Evolutionary conservation across 2,329 filamentous ascomycete species (phyloP), one percentile per base, ranked within the genome.

Genomic region (Malbranchea zuffiana): DNA sequence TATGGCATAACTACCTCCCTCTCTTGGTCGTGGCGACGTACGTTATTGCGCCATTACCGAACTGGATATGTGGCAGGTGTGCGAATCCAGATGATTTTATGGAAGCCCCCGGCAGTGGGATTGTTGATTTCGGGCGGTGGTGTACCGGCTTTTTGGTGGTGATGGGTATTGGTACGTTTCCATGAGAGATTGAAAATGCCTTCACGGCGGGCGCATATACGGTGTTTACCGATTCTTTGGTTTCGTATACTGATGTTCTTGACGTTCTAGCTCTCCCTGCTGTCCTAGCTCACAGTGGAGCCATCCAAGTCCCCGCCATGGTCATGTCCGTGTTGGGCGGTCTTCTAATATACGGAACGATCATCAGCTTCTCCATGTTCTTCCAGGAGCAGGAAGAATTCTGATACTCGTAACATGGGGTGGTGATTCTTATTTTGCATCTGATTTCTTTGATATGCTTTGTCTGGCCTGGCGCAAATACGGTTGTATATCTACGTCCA

Each of bases 381-480:
- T 98, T 98, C 71, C 82, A 88, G 59, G 87, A 96, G 63, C 86
- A 96, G 59, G 82, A 93, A 56, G 90, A 96, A 52, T 98, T 96
- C 61, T 96, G 65, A 66, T 15, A n/a, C 13, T 15, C n/a, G n/a
- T 30, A 30, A 15, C n/a, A 11, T 15, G 16, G 16, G 27, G n/a
- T n/a, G n/a, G n/a, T n/a, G n/a, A n/a, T n/a, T n/a, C n/a, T n/a
- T n/a, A n/a, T n/a, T n/a, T n/a, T n/a, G n/a, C n/a, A n/a, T n/a
- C n/a, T n/a, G n/a, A n/a, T n/a, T n/a, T n/a, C n/a, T n/a, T n/a
- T n/a, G n/a, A n/a, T n/a, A n/a, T n/a, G n/a, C n/a, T n/a, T n/a
- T n/a, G n/a, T n/a, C n/a, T n/a, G n/a, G n/a, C n/a, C n/a, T n/a
- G n/a, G n/a, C n/a, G n/a, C n/a, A n/a, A n/a, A n/a, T n/a, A n/a